Conservation (phyloP, 768 basidiomycete genomes). For the Kwoniella europaea region DNA sequence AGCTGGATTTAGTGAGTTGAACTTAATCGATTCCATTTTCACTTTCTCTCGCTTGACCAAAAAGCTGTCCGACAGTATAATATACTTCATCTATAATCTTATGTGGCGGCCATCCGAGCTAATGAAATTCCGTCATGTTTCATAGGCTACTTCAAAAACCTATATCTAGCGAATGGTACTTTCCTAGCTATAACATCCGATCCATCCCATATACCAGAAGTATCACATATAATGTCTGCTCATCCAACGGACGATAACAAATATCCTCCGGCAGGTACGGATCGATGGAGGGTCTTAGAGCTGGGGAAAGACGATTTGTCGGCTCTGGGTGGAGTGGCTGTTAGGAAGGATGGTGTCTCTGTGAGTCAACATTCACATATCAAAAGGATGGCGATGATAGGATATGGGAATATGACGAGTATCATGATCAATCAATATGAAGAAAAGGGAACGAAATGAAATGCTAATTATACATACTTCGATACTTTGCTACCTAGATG, state of each 20-base stretch:
- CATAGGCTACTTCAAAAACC: conserved; percentile 33
- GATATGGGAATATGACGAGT: neutral
- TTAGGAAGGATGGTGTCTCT: conserved; percentile 35
- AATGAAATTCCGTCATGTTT: neutral
- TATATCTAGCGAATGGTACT: conserved; percentile 43
- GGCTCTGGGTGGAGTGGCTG: conserved; percentile 35
- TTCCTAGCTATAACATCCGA: conserved; percentile 35
- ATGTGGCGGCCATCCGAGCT: no score
- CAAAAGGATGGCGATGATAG: no score
- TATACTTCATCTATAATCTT: no score
- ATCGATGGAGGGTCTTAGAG: conserved; percentile 34
- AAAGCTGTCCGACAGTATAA: neutral
- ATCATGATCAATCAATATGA: no score
- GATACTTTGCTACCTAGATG: conserved; percentile 22
- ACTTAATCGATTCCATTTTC: no score
- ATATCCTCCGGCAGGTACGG: conserved; percentile 31
- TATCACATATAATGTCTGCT: conserved; percentile 33
- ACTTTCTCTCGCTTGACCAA: neutral
- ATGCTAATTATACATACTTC: neutral
- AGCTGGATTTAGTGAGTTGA: conserved; percentile 40
- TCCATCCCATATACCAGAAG: conserved; percentile 29
- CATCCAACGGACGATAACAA: conserved; percentile 26
- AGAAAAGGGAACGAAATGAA: neutral
- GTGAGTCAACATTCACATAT: conserved; percentile 37
- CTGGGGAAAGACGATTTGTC: conserved; percentile 17